Percentiles rank a stretch among this genome's conserved stretches.
phyloP scores from a whole-genome alignment of 78 protist species.

The Mantamonas sphyraenae region DNA sequence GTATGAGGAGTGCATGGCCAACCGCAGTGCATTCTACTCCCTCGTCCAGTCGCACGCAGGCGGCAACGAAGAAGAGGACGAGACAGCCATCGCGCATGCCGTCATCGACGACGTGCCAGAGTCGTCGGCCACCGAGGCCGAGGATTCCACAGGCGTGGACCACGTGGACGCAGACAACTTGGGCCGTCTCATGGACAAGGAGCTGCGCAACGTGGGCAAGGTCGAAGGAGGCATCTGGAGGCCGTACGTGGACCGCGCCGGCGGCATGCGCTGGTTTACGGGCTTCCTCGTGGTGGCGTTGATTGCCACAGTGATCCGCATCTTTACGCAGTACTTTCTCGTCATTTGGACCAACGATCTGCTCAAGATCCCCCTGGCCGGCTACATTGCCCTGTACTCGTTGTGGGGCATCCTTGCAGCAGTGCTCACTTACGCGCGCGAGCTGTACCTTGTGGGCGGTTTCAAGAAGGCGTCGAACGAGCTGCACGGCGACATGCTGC shows the following conservation, averaged over 20 bases:
- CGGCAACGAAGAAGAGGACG: not conserved
- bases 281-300: not conserved
- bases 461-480: conserved; percentile 27
- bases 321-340: not conserved
- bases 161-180: not conserved
- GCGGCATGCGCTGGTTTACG: too few relatives aligned
- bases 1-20: not conserved
- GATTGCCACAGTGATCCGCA: not conserved
- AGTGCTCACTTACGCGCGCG: not conserved
- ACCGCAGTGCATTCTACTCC: not conserved
- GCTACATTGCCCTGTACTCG: not conserved
- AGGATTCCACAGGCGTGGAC: not conserved
- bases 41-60: not conserved
- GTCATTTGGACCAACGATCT: too few relatives aligned
- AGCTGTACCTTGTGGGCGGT: not conserved
- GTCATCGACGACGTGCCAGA: not conserved
- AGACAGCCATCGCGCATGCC: not conserved
- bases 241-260: too few relatives aligned
- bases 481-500: conserved; percentile 26
- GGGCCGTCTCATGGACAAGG: not conserved
- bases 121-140: not conserved
- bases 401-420: not conserved
- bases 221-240: too few relatives aligned
- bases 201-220: not conserved
- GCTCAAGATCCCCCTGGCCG: too few relatives aligned